Evolutionary conservation across 352 stramenopile genomes (phyloP).

Genomic region (Phytophthora uliginosa): DNA sequence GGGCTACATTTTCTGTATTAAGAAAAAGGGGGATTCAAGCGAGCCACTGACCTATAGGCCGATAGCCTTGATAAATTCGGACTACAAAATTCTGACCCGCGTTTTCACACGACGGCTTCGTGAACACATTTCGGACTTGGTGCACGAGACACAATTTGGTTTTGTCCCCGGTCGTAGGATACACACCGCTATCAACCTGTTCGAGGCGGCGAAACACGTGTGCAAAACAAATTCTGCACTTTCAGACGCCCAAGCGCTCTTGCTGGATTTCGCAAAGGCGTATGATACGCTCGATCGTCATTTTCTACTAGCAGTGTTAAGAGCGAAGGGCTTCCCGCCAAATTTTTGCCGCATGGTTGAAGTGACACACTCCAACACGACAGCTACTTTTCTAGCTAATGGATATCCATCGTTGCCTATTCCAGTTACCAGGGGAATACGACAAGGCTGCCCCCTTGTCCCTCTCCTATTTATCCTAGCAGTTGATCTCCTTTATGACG

Average conservation of each 20-base stretch:
- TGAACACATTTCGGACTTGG: not conserved
- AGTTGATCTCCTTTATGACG: not conserved
- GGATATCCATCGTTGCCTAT: not conserved
- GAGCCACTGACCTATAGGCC: constrained; percentile 7
- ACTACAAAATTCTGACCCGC: not conserved
- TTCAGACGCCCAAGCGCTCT: not conserved
- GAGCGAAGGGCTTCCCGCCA: not conserved
- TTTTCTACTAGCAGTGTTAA: not conserved
- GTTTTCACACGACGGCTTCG: not conserved
- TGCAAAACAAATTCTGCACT: not conserved
- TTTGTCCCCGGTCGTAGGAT: constrained; percentile 2
- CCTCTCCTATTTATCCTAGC: not conserved
- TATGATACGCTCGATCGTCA: not conserved
- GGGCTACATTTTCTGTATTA: constrained; percentile 8
- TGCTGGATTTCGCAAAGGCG: constrained; percentile 11
- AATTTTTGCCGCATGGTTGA: not conserved
- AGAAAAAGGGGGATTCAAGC: not conserved
- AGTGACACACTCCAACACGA: not conserved
- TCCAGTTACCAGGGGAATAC: not conserved
- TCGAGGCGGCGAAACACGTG: not conserved
- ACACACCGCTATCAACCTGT: constrained; percentile 1
- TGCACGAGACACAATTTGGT: not conserved
- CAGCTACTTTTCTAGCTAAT: not conserved
- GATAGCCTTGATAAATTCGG: not conserved
- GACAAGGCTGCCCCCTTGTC: not conserved